These are phyloP conservation scores for Decorospora gaudefroyi DNA, from an alignment of 2,329 filamentous ascomycete species.

Conservation along the genomic window DNA sequence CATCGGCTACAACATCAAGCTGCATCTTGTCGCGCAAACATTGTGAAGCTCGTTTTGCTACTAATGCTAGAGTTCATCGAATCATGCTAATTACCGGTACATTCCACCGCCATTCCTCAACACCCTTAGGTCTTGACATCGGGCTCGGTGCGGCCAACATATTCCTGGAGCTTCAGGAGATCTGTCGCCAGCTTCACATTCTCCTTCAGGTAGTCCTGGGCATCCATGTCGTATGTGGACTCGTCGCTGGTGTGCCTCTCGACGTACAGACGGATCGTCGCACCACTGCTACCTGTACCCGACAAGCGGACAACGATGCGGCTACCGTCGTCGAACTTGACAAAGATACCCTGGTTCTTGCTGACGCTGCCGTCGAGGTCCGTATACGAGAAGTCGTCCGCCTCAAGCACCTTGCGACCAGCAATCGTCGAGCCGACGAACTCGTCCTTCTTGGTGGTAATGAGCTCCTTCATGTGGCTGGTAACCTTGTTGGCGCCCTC, in stretches of 20 bases:
- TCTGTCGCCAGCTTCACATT: constrained; percentile 84
- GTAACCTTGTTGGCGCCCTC: constrained; percentile 91
- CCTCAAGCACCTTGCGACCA: constrained; percentile 82
- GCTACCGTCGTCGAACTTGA: constrained; percentile 91
- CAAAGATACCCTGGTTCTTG: constrained; percentile 93
- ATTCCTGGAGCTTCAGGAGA: constrained; percentile 91
- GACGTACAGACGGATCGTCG: constrained; percentile 94
- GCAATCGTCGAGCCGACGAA: constrained; percentile 84
- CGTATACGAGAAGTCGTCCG: constrained; percentile 97
- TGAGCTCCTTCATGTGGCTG: constrained; percentile 75
- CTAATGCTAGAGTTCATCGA: constrained; percentile 6
- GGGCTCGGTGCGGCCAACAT: constrained; percentile 87
- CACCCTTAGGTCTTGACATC: constrained; percentile 85
- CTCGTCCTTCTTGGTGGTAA: constrained; percentile 67
- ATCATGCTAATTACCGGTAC: constrained; percentile 8
- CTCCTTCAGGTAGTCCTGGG: constrained; percentile 90
- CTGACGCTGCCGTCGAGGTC: constrained; percentile 97
- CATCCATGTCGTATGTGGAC: constrained; percentile 76
- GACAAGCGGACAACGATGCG: constrained; percentile 94
- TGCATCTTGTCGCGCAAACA: no score
- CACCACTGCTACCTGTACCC: constrained; percentile 91
- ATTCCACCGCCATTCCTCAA: constrained; percentile 1
- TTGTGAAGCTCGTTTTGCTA: background rate
- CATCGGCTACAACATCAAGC: no score
- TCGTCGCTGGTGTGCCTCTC: constrained; percentile 90